Evolutionary conservation across 257 asterid genomes (phyloP).

Genomic region (Prunella vulgaris): DNA sequence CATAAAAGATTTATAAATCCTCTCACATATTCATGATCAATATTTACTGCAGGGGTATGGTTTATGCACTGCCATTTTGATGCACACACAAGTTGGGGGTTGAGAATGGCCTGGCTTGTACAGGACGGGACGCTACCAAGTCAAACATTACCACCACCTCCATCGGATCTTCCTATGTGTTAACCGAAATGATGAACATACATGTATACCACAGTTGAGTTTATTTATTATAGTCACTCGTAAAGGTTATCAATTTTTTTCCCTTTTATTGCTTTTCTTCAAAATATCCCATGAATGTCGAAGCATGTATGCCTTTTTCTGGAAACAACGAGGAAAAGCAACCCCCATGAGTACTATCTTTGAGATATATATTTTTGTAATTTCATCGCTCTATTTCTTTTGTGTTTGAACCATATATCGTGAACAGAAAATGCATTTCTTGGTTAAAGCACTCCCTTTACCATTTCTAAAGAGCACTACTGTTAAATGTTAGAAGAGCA

Average conservation of each 20-base stretch:
- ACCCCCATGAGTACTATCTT: not conserved
- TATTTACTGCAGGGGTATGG: conserved; percentile 50
- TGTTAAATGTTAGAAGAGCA: not conserved
- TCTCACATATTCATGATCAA: not conserved
- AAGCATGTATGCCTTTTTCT: not conserved
- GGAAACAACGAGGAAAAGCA: conserved; percentile 1
- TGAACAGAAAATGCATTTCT: not conserved
- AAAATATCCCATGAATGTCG: not conserved
- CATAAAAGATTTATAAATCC: not conserved
- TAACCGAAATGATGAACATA: conserved; percentile 26
- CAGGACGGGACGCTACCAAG: conserved; percentile 43
- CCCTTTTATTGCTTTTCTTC: not conserved
- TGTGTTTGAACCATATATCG: not conserved
- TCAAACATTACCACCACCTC: conserved; percentile 63
- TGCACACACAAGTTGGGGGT: conserved; percentile 66
- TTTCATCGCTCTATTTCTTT: not conserved
- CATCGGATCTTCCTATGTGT: conserved; percentile 63
- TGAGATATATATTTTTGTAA: not conserved
- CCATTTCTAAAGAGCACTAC: not conserved
- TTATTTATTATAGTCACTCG: conserved; percentile 16
- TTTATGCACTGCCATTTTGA: conserved; percentile 76
- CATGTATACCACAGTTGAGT: conserved; percentile 3
- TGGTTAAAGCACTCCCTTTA: not conserved
- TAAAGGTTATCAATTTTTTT: not conserved
- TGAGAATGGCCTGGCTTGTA: conserved; percentile 70